Evolutionary conservation across 768 basidiomycete species (phyloP).

Genomic region (Boletus vermiculosoides): DNA sequence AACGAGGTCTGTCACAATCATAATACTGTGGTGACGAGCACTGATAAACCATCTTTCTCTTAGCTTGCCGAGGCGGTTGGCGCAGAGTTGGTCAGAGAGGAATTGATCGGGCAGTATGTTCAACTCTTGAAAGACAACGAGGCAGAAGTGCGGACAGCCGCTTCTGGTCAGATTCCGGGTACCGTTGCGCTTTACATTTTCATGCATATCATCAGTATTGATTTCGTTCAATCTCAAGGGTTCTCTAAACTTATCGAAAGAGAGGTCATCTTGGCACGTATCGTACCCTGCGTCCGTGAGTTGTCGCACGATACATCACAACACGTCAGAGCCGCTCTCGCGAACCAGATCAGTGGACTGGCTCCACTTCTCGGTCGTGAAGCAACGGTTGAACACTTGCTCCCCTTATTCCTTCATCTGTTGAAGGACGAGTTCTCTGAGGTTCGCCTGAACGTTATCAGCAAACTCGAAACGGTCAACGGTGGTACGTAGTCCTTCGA

Average conservation of each 20-base stretch:
- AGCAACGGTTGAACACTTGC: conserved; percentile 92
- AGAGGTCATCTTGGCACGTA: conserved; percentile 88
- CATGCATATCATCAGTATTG: conserved; percentile 1
- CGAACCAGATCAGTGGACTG: conserved; percentile 93
- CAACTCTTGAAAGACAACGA: conserved; percentile 96
- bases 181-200: conserved; percentile 16
- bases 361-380: conserved; percentile 93
- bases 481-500: conserved; percentile 52
- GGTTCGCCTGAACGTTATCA: conserved; percentile 95
- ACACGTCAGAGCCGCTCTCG: conserved; percentile 95
- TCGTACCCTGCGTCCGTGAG: conserved; percentile 94
- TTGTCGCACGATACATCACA: conserved; percentile 92
- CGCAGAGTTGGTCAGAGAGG: conserved; percentile 85
- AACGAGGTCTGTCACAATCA: conserved; percentile 63
- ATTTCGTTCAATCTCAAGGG: conserved; percentile 47
- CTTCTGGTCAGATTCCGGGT: conserved; percentile 97
- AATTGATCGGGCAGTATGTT: conserved; percentile 90
- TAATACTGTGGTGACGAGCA: neutral
- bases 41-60: neutral
- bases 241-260: conserved; percentile 92
- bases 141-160: conserved; percentile 96
- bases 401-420: conserved; percentile 93
- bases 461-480: conserved; percentile 96
- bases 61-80: conserved; percentile 93
- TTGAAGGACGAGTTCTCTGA: conserved; percentile 99